Evolutionary conservation across 495 filamentous ascomycete genomes (phyloP).

Genomic region (Trichoderma reesei): DNA sequence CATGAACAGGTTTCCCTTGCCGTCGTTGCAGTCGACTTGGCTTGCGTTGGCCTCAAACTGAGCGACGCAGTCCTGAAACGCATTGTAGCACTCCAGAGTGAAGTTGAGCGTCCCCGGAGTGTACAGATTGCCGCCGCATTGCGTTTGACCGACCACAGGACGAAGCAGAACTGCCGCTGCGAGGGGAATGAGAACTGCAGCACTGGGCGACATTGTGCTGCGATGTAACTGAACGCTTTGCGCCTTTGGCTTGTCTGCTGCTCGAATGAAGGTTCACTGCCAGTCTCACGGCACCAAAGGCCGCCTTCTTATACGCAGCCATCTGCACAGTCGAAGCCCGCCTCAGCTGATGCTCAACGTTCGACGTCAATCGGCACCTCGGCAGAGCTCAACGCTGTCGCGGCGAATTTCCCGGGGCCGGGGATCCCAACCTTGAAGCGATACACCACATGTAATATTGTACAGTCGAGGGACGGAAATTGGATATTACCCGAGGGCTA

Average conservation of each 20-base stretch:
- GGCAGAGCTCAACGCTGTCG: background rate
- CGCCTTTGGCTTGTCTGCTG: background rate
- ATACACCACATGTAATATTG: too few species aligned
- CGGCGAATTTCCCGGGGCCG: background rate
- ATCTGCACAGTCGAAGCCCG: background rate
- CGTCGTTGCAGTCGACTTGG: slow-evolving; percentile 13
- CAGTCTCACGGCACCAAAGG: background rate
- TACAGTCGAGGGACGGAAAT: too few species aligned
- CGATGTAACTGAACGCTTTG: background rate
- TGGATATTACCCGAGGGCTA: background rate
- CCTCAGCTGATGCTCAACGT: background rate
- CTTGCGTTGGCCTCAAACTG: slow-evolving; percentile 15
- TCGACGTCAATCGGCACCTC: background rate
- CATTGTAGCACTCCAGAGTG: slow-evolving; percentile 14
- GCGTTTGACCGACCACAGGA: slow-evolving; percentile 12
- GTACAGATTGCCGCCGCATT: slow-evolving; percentile 13
- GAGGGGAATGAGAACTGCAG: background rate
- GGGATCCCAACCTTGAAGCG: too few species aligned
- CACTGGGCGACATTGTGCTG: background rate
- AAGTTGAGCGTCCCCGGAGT: slow-evolving; percentile 15
- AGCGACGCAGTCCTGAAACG: slow-evolving; percentile 11
- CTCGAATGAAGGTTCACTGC: background rate
- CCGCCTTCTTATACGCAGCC: background rate
- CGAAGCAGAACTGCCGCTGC: slow-evolving; percentile 6
- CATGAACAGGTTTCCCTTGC: slow-evolving; percentile 13